These are phyloP conservation scores for Ogataea kodamae DNA, from an alignment of 805 yeast genomes.

Conservation along the genomic window DNA sequence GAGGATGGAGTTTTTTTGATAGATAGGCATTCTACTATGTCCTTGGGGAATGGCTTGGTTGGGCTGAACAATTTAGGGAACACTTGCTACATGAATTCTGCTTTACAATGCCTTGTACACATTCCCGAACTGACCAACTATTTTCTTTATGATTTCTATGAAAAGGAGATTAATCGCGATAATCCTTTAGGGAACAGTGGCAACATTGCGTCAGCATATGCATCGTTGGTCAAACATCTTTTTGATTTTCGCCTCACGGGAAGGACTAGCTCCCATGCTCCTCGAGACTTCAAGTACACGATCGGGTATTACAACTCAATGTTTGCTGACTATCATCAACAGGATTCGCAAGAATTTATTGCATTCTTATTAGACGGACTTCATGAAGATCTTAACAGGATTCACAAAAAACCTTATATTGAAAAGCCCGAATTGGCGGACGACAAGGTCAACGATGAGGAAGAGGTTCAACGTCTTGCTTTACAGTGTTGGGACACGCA, in stretches of 20 bases:
- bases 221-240: conserved; percentile 56
- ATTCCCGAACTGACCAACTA: conserved; percentile 79
- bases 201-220: conserved; percentile 75
- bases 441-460: conserved; percentile 51
- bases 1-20: conserved; percentile 25
- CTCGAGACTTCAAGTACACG: conserved; percentile 72
- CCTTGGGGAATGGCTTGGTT: conserved; percentile 43
- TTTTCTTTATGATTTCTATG: conserved; percentile 59
- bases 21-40: conserved; percentile 21
- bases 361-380: conserved; percentile 84
- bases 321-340: conserved; percentile 82
- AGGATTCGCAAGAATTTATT: conserved; percentile 90
- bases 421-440: conserved; percentile 82
- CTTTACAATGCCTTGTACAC: conserved; percentile 83
- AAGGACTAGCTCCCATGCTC: conserved; percentile 40
- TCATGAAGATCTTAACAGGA: conserved; percentile 89
- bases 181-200: conserved; percentile 90
- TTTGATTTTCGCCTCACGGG: conserved; percentile 37
- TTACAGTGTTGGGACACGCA: conserved; percentile 77
- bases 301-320: conserved; percentile 75
- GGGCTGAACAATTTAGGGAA: conserved; percentile 80
- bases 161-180: conserved; percentile 61
- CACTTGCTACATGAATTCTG: conserved; percentile 93
- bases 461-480: conserved; percentile 61
- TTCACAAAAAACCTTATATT: conserved; percentile 75